These are phyloP conservation scores for Eucalyptus sp. DNA, from an alignment of 345 rosid species.

Conservation along the genomic window DNA sequence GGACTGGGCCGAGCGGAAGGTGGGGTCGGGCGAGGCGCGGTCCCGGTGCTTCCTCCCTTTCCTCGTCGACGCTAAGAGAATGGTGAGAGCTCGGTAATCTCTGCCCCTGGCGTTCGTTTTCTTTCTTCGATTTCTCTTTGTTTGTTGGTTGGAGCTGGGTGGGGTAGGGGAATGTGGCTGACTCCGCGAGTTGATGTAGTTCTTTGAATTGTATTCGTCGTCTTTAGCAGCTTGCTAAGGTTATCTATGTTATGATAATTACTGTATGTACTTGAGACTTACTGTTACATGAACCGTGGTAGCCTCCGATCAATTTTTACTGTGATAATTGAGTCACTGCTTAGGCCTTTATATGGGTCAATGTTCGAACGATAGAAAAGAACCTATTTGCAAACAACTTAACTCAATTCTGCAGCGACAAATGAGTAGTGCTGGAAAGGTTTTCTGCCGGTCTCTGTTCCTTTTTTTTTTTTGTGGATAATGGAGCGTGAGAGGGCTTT, in stretches of 20 bases:
- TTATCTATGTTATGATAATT: background rate
- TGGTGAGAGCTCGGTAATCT: slow-evolving; percentile 17
- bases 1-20: slow-evolving; percentile 28
- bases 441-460: background rate
- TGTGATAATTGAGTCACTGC: background rate
- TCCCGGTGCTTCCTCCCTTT: slow-evolving; percentile 57
- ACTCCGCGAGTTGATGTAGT: background rate
- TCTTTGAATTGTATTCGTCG: background rate
- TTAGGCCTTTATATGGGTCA: background rate
- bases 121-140: background rate
- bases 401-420: background rate
- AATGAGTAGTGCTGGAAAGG: background rate
- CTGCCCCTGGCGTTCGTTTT: background rate
- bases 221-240: background rate
- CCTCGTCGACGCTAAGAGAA: slow-evolving; percentile 54
- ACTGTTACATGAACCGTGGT: background rate
- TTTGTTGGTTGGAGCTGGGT: background rate
- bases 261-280: background rate
- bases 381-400: background rate
- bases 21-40: slow-evolving; percentile 28
- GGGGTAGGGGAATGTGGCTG: background rate
- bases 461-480: background rate
- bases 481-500: background rate
- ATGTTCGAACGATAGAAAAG: background rate
- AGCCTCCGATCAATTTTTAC: background rate